Base-by-base conservation (phyloP, 495 filamentous ascomycete species). In the Lasiosphaeris hirsuta region DNA sequence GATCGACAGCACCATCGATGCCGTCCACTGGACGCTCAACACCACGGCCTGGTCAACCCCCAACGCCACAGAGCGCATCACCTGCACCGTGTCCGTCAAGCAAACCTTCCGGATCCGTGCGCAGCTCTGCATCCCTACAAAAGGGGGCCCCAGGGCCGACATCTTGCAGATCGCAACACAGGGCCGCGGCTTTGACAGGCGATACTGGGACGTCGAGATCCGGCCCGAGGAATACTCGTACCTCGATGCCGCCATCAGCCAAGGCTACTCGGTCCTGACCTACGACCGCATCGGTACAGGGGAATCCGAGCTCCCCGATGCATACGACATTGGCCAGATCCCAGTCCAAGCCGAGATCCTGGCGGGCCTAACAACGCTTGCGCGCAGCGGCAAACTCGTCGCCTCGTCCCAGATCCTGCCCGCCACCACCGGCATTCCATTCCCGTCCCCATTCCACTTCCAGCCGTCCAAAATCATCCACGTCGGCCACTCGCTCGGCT, bases 281-380 rank as follows among this genome's bases (percentile, higher is more conserved):
- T 81, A 76, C 46, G 81, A 86, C 62, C 76, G 82, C 35, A 66
- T 84, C 10, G 83, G 82, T 8, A 71, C 83, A 11, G 81, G 79
- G 34, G 75, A 74, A 43, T 84, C 80, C 1, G 75, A 75, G 3
- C 75, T 79, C 42, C 79, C 73, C 37, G 75, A 84, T 39, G 72
- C 81, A 6, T 68, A 78, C 47, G 72, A 74, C 48, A 67, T 73
- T 30, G 75, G 85, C 41, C 83, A 86, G 58, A 64, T 72, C 7
- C 71, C 67, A 52, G 62, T 75, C 10, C 79, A 86, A 63, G 58
- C 83, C 10, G 74, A 77, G 23, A 76, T 77, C 11, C 71, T 86
- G 9, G 65, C 69, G 17, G 62, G 75, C 43, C 48, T 86, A 34
- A 84, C 78, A n/a, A 64, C 59, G 9, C 66, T 74, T 57, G 58